phyloP scores from a whole-genome alignment of 768 basidiomycete genomes.

The Phaeolepiota aurea region DNA sequence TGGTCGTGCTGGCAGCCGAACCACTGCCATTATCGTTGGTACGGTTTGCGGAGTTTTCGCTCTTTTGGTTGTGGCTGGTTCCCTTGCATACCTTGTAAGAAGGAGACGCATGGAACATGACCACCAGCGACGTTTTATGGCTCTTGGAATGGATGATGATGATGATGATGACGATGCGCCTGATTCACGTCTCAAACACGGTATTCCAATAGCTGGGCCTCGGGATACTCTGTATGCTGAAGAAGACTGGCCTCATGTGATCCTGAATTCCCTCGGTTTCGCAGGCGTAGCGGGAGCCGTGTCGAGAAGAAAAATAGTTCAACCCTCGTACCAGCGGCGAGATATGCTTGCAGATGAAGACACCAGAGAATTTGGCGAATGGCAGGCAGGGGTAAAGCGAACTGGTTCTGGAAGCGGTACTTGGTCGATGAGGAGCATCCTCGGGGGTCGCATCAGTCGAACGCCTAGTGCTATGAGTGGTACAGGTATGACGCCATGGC shows the following conservation, averaged over 20 bases:
- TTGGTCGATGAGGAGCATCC: slow-evolving; percentile 44
- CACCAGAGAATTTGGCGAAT: slow-evolving; percentile 39
- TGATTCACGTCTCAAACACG: slow-evolving; percentile 18
- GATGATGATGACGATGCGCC: slow-evolving; percentile 25
- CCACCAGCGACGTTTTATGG: slow-evolving; percentile 19
- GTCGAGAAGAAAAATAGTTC: slow-evolving; percentile 5
- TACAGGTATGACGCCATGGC: slow-evolving; percentile 17
- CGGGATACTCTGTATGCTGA: slow-evolving; percentile 7
- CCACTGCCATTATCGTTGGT: slow-evolving; percentile 51
- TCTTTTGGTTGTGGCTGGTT: slow-evolving; percentile 33
- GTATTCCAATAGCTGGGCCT: slow-evolving; percentile 22
- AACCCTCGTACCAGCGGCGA: slow-evolving; percentile 26
- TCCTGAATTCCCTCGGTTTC: slow-evolving; percentile 9
- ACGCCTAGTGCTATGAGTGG: slow-evolving; percentile 27
- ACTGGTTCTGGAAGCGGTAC: slow-evolving; percentile 37
- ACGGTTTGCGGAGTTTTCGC: slow-evolving; percentile 53
- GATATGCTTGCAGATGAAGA: slow-evolving; percentile 82
- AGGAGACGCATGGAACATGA: slow-evolving; percentile 16
- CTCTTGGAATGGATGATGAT: slow-evolving; percentile 14
- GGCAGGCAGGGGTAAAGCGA: slow-evolving; percentile 24
- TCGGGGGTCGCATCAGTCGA: slow-evolving; percentile 31
- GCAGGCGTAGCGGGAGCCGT: slow-evolving; percentile 22
- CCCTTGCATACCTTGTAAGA: slow-evolving; percentile 35
- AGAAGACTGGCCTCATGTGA: slow-evolving; percentile 9
- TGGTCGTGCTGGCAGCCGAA: slow-evolving; percentile 14